These are phyloP conservation scores for Silene vulgaris DNA, from an alignment of 179 eudicot genomes.

Conservation along the genomic window DNA sequence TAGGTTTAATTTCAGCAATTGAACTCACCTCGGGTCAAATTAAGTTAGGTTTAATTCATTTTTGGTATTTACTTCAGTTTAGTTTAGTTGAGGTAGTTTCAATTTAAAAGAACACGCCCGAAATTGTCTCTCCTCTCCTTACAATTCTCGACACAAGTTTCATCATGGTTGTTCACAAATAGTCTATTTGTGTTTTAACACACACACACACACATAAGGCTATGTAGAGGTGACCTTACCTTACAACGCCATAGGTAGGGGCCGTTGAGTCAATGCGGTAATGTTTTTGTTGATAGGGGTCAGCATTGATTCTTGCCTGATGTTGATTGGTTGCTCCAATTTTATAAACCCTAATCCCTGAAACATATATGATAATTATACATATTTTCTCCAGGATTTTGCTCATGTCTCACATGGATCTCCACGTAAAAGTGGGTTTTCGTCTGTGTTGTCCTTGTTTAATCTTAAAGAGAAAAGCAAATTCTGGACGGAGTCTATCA, in stretches of 20 bases:
- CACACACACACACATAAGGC: background rate
- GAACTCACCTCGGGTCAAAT: too few relatives aligned
- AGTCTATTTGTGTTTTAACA: background rate
- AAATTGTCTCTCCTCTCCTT: too few relatives aligned
- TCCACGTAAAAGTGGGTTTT: constrained; percentile 45
- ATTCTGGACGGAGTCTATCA: constrained; percentile 87
- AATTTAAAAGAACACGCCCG: too few relatives aligned
- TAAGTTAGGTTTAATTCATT: too few relatives aligned
- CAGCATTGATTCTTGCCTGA: background rate
- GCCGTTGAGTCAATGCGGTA: background rate
- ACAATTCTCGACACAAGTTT: background rate
- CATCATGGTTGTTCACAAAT: background rate
- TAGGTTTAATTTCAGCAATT: too few relatives aligned
- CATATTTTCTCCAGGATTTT: constrained; percentile 31
- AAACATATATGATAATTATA: background rate
- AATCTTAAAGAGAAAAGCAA: constrained; percentile 84
- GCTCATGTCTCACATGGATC: constrained; percentile 51
- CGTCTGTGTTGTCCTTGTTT: constrained; percentile 81
- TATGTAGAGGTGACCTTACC: background rate
- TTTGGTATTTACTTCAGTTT: too few relatives aligned
- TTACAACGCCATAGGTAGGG: background rate
- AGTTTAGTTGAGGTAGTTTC: too few relatives aligned
- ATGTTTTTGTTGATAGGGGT: constrained; percentile 7
- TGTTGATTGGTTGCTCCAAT: background rate
- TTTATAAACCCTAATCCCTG: background rate